Percentiles rank a stretch among this genome's conserved stretches.
phyloP scores from a whole-genome alignment of 768 basidiomycete species.

The Jaapia argillacea region DNA sequence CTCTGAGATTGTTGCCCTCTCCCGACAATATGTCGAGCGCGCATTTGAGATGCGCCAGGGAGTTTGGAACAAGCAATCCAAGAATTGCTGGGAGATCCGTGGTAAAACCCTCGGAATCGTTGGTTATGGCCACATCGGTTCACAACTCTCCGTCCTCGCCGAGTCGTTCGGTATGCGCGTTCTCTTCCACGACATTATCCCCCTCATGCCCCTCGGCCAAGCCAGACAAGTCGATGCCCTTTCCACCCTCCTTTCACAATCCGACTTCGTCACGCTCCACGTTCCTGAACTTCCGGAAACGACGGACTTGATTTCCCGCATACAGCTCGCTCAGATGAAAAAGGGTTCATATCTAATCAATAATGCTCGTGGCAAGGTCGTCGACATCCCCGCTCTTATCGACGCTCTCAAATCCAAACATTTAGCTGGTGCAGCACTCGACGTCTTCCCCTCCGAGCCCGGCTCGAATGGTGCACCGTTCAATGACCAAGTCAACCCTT shows the following conservation, averaged over 20 bases:
- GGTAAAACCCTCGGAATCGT: slow-evolving; percentile 98
- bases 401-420: slow-evolving; percentile 75
- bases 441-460: slow-evolving; percentile 93
- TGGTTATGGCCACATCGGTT: slow-evolving; percentile 97
- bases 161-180: slow-evolving; percentile 96
- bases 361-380: slow-evolving; percentile 92
- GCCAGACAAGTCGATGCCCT: slow-evolving; percentile 86
- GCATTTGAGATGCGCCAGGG: slow-evolving; percentile 80
- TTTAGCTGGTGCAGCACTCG: slow-evolving; percentile 84
- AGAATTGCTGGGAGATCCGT: slow-evolving; percentile 95
- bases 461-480: slow-evolving; percentile 86
- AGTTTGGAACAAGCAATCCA: slow-evolving; percentile 98
- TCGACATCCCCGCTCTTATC: slow-evolving; percentile 89
- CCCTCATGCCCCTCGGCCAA: slow-evolving; percentile 94
- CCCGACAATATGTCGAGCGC: slow-evolving; percentile 89
- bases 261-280: slow-evolving; percentile 95
- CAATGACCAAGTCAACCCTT: slow-evolving; percentile 80
- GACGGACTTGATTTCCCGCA: slow-evolving; percentile 78
- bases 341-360: slow-evolving; percentile 93
- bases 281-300: slow-evolving; percentile 97
- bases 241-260: slow-evolving; percentile 54
- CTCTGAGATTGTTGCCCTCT: slow-evolving; percentile 86
- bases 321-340: slow-evolving; percentile 86
- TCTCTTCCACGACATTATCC: slow-evolving; percentile 89
- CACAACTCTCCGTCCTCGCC: slow-evolving; percentile 93